Base-by-base conservation (phyloP, 2,329 filamentous ascomycete genomes). In the Ilyonectria mors-panacis region DNA sequence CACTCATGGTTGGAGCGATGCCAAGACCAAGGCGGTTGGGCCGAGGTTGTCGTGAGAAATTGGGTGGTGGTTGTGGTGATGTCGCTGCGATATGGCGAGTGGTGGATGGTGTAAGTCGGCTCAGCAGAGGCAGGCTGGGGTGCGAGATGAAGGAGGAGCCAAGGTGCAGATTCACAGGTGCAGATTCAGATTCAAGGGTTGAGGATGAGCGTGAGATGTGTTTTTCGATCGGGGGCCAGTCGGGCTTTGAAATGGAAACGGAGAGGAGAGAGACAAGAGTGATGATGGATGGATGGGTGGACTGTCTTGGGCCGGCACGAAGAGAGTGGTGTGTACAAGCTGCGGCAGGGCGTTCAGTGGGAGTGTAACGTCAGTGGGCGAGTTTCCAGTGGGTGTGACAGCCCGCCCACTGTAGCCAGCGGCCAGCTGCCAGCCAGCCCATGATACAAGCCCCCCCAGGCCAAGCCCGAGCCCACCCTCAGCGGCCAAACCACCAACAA, bases 1-100 rank as follows among this genome's bases (percentile, higher is more conserved):
- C 75, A 69, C 71, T 77, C 79, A 81, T 81, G 69, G 69, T 74
- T 62, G 59, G 21, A 44, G 9, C 6, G 23, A 15, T 6, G 17
- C 39, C 30, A 35, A 15, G 28, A 9, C 30, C n/a, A 3, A 8
- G 23, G 9, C 7, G 50, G 50, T 28, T 54, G 7, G 35, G 12
- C 21, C 42, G 8, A 37, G 17, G 17, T 50, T 50, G 33, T 56
- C 23, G 35, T 19, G 23, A 28, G 13, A 15, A 37, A 21, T 56
- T 6, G 53, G 35, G 15, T 28, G 35, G 15, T 39, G 15, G 19
- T 59, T 9, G 56, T 13, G 19, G 44, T 39, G 28, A 42, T 26
- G 33, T 26, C 48, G 35, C 28, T 28, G 21, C 33, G 15, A 51
- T 50, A 37, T 42, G 39, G 39, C 5, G 44, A 44, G 35, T 44